A percentile compares a stretch with the other conserved stretches of the same genome.
These are phyloP conservation scores for Medicago ruthenica DNA, from an alignment of 306 rosid genomes.

Conservation along the genomic window DNA sequence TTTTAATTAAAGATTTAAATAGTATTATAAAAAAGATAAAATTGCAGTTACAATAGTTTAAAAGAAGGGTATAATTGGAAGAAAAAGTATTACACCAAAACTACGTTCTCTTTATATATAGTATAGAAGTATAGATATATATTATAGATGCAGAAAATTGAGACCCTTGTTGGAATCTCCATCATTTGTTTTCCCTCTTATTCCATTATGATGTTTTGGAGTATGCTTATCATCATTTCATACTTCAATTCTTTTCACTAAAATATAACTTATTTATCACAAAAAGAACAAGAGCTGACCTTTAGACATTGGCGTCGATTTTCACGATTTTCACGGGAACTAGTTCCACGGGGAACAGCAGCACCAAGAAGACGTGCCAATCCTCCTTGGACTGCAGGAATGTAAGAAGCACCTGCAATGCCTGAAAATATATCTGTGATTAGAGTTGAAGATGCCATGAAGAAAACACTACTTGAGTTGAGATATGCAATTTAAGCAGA, in stretches of 20 bases:
- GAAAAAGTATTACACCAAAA: too few relatives aligned
- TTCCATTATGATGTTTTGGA: constrained; percentile 1
- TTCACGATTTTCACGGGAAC: constrained; percentile 95
- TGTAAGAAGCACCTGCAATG: constrained; percentile 94
- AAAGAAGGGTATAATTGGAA: too few relatives aligned
- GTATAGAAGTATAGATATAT: too few relatives aligned
- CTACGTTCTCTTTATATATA: too few relatives aligned
- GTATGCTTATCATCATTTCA: constrained; percentile 6
- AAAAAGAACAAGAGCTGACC: constrained; percentile 52
- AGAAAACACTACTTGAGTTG: constrained; percentile 38
- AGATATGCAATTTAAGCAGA: constrained; percentile 25
- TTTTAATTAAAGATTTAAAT: too few relatives aligned
- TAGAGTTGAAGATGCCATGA: constrained; percentile 30
- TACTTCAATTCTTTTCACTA: constrained; percentile 8
- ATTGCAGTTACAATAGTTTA: too few relatives aligned
- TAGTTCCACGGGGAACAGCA: constrained; percentile 91
- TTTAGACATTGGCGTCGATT: constrained; percentile 99
- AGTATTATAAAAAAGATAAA: too few relatives aligned
- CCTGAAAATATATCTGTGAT: constrained; percentile 56
- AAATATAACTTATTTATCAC: constrained; percentile 24
- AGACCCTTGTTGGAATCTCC: not conserved
- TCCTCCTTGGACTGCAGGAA: constrained; percentile 92
- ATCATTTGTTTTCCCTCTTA: not conserved
- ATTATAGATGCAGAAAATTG: not conserved
- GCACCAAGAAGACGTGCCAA: constrained; percentile 96